Evolutionary conservation across 2,329 filamentous ascomycete genomes (phyloP), one percentile per base, ranked within the genome.

Genomic region (Talaromyces marneffei): DNA sequence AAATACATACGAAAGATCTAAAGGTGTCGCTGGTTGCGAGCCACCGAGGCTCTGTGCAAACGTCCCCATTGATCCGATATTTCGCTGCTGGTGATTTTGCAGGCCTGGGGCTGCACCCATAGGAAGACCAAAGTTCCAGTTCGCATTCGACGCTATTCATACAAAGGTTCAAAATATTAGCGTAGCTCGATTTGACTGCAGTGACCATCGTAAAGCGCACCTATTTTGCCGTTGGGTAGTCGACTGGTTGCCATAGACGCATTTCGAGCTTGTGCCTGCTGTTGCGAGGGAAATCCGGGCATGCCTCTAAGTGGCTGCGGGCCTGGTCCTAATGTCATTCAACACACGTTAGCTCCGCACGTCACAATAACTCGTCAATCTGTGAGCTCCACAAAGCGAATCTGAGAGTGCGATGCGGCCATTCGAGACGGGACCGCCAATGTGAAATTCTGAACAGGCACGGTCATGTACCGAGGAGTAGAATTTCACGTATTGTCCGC

Each of bases 121-220:
- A 46, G 82, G 81, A 59, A 81, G 73, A 54, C 81, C 81, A 69
- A 85, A 85, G 54, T 80, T 82, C 83, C 83, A 85, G 70, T 81
- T 81, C 64, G 81, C 78, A 68, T 79, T 80, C 67, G 77, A 80
- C 57, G 82, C 83, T 80, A 71, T 53, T 68, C 23, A 59, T 48
- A 53, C 46, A 44, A 53, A 39, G n/a, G 33, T 42, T 44, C 31
- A 46, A 4, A 3, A 39, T 63, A 18, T 63, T 35, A 63, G 53
- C 35, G 14, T 39, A 27, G 31, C 18, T 27, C 33, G 39, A 39
- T 40, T 39, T 40, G 14, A 55, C 20, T 48, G 33, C 29, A 55
- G 25, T 23, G 7, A n/a, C 8, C 6, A 18, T 14, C 25, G 16
- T 27, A 54, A 46, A 62, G 62, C 74, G 72, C 73, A 83, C 81